A percentile compares a stretch with the other conserved stretches of the same genome.
phyloP scores from a whole-genome alignment of 306 rosid species.

The Quercus alba region DNA sequence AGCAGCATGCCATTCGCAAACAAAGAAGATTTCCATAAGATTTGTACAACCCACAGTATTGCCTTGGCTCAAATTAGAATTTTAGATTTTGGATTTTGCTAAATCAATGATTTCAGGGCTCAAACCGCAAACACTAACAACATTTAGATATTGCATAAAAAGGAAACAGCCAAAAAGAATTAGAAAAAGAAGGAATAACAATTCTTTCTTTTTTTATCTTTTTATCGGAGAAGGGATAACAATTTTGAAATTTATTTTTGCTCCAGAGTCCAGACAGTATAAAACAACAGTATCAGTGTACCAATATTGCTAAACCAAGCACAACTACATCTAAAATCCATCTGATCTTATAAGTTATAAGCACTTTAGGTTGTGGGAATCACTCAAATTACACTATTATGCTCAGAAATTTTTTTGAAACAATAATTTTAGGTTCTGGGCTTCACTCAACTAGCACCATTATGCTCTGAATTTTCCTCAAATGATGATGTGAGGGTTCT shows the following conservation, averaged over 20 bases:
- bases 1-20: neutral
- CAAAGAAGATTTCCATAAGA: neutral
- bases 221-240: neutral
- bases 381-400: neutral
- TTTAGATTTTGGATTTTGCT: too few species aligned
- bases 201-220: neutral
- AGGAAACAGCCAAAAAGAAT: too few species aligned
- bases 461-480: neutral
- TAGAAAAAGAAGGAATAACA: neutral
- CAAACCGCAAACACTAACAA: too few species aligned
- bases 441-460: neutral
- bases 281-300: neutral
- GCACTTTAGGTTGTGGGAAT: neutral
- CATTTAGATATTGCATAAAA: too few species aligned
- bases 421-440: neutral
- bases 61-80: too few species aligned
- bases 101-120: too few species aligned
- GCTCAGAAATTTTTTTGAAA: too few species aligned
- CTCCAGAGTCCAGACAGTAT: neutral
- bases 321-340: neutral
- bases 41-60: neutral
- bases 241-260: neutral
- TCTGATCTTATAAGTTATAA: neutral
- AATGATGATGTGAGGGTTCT: neutral
- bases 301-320: neutral